Evolutionary conservation across 352 stramenopile genomes (phyloP).

Genomic region (Saprolegnia parasitica): DNA sequence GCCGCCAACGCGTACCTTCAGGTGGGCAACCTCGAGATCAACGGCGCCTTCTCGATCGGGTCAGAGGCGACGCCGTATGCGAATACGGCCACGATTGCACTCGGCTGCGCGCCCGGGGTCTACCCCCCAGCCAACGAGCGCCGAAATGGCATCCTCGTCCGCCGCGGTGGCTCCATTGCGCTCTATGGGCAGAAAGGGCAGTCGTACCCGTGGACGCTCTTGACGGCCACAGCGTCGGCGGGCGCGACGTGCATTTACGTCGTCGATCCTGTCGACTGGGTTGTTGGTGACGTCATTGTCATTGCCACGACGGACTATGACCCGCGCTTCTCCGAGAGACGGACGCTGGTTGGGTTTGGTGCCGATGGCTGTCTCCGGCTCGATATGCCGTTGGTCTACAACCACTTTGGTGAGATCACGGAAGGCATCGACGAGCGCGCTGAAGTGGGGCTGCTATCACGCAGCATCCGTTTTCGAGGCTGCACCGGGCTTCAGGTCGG

Average conservation of each 20-base stretch:
- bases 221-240: slow-evolving; percentile 30
- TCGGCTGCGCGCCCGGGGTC: slow-evolving; percentile 32
- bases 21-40: slow-evolving; percentile 36
- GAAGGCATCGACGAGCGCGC: slow-evolving; percentile 49
- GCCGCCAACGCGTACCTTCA: slow-evolving; percentile 29
- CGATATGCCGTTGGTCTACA: slow-evolving; percentile 35
- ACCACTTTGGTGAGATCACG: slow-evolving; percentile 39
- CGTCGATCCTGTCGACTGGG: slow-evolving; percentile 34
- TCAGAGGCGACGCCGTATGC: slow-evolving; percentile 32
- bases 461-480: slow-evolving; percentile 55
- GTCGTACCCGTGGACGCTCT: slow-evolving; percentile 34
- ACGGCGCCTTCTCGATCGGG: slow-evolving; percentile 37
- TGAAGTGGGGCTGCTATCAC: slow-evolving; percentile 52
- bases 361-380: slow-evolving; percentile 30
- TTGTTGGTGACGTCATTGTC: slow-evolving; percentile 41
- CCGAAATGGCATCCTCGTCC: slow-evolving; percentile 42
- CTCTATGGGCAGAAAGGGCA: slow-evolving; percentile 38
- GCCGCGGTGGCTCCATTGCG: slow-evolving; percentile 31
- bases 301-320: slow-evolving; percentile 43
- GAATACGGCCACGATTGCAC: slow-evolving; percentile 38
- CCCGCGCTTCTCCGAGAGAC: slow-evolving; percentile 38
- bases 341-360: slow-evolving; percentile 34
- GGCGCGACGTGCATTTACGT: slow-evolving; percentile 33
- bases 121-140: slow-evolving; percentile 33
- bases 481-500: slow-evolving; percentile 30